phyloP scores from a whole-genome alignment of 768 basidiomycete genomes.

The Pleurotus salmoneostramineus region DNA sequence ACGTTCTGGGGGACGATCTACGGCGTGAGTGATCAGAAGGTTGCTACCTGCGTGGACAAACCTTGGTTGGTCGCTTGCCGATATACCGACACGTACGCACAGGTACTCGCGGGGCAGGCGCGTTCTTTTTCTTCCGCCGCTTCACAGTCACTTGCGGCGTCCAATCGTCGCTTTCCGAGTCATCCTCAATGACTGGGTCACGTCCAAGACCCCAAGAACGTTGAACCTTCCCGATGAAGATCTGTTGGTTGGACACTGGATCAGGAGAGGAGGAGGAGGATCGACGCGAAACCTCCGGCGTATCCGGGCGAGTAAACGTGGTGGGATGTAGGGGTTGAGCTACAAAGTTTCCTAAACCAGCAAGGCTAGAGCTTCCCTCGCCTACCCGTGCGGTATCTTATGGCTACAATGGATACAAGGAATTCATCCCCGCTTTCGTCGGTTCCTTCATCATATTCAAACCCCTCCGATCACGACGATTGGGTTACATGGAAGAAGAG shows the following conservation, averaged over 20 bases:
- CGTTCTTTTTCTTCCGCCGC: not conserved
- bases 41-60: conserved; percentile 19
- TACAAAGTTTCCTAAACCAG: not conserved
- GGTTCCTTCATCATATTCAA: not conserved
- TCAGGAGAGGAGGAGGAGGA: not conserved
- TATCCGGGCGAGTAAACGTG: not conserved
- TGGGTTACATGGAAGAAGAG: not conserved
- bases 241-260: conserved; percentile 10
- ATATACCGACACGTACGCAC: not conserved
- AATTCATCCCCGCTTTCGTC: not conserved
- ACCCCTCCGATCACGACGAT: not conserved
- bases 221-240: conserved; percentile 27
- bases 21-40: conserved; percentile 20
- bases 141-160: too few relatives aligned
- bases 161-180: too few relatives aligned
- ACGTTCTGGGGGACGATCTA: conserved; percentile 27
- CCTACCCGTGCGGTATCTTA: too few relatives aligned
- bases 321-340: not conserved
- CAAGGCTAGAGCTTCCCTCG: too few relatives aligned
- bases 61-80: conserved; percentile 14
- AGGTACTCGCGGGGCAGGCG: not conserved
- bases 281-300: too few relatives aligned
- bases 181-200: not conserved
- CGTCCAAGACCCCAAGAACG: conserved; percentile 23
- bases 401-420: not conserved